phyloP scores from a whole-genome alignment of 257 asterid genomes.

The Primulina huaijiensis region DNA sequence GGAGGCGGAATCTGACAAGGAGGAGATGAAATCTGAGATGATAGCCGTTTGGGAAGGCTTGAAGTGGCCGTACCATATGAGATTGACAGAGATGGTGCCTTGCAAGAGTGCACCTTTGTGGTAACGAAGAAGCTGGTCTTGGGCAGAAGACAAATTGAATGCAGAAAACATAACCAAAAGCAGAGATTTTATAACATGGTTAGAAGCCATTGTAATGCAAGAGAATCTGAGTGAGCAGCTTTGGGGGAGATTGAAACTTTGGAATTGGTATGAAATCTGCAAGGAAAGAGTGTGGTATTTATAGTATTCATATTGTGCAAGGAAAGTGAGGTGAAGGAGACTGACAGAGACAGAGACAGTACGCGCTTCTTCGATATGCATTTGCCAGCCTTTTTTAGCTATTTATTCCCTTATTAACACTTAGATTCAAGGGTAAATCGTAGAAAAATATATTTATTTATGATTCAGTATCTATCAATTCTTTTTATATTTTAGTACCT shows the following conservation, averaged over 20 bases:
- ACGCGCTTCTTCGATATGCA: too few relatives aligned
- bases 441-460: too few relatives aligned
- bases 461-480: too few relatives aligned
- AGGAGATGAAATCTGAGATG: conserved; percentile 41
- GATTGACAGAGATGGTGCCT: conserved; percentile 39
- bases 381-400: too few relatives aligned
- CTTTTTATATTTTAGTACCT: too few relatives aligned
- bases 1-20: conserved; percentile 30
- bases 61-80: conserved; percentile 50
- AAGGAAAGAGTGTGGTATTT: too few relatives aligned
- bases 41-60: conserved; percentile 46
- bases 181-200: not conserved
- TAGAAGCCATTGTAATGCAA: not conserved
- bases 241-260: not conserved
- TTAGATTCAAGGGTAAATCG: too few relatives aligned
- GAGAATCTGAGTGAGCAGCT: not conserved
- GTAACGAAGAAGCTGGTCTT: conserved; percentile 26
- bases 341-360: too few relatives aligned
- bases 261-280: not conserved
- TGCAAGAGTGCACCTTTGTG: conserved; percentile 47
- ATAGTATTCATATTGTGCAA: too few relatives aligned
- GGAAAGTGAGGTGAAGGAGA: too few relatives aligned
- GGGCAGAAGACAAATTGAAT: not conserved
- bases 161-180: not conserved
- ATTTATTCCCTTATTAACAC: too few relatives aligned